Conservation (phyloP, 495 filamentous ascomycete species). For the Podospora pseudoanserina region DNA sequence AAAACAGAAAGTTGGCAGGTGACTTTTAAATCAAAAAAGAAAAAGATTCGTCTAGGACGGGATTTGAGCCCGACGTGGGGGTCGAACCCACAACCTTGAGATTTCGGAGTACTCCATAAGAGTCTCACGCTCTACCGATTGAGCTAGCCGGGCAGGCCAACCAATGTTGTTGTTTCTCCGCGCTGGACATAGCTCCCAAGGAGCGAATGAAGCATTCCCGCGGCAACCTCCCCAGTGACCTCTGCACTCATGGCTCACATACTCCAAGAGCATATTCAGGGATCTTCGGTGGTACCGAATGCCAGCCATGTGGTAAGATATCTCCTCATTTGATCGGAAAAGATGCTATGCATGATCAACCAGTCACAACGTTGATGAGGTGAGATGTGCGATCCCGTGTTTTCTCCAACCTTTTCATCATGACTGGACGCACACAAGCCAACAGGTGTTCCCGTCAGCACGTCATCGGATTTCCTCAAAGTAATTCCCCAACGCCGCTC, state of each 20-base stretch:
- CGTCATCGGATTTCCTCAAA: neutral
- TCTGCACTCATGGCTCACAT: neutral
- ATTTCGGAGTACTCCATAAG: constrained; percentile 48
- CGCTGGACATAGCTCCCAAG: neutral
- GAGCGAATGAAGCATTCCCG: too few species aligned
- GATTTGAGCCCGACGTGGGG: constrained; percentile 29
- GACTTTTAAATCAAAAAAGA: neutral
- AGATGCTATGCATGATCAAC: neutral
- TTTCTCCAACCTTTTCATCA: neutral
- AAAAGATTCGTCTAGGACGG: constrained; percentile 11
- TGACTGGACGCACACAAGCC: neutral
- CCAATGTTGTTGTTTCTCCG: neutral
- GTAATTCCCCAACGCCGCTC: neutral
- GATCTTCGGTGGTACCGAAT: neutral
- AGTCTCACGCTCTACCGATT: constrained; percentile 84
- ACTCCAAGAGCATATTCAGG: neutral
- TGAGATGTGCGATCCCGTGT: neutral
- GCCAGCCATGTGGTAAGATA: neutral
- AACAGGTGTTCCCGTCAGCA: neutral
- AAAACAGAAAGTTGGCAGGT: neutral
- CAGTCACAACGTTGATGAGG: neutral
- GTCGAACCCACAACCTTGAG: constrained; percentile 30
- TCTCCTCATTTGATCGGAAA: neutral
- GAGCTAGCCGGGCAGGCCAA: constrained; percentile 56
- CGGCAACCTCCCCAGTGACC: too few species aligned